Evolutionary conservation across 1,139 yeast genomes (phyloP).

Genomic region (Wickerhamomyces sp.): DNA sequence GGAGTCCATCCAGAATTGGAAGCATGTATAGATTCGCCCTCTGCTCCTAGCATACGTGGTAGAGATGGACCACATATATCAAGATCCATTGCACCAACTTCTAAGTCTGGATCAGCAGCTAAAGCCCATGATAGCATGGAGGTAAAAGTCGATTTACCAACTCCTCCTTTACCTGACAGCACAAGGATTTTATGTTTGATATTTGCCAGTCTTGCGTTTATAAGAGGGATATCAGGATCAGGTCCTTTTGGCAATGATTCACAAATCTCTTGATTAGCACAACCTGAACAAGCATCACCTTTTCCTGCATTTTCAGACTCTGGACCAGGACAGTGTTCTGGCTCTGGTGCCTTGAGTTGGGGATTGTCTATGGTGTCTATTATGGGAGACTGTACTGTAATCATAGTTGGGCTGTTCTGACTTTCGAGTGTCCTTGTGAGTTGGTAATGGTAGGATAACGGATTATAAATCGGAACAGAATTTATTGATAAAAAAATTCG

Average conservation of each 20-base stretch:
- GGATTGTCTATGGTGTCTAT: conserved; percentile 16
- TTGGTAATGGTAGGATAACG: neutral
- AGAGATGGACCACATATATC: conserved; percentile 98
- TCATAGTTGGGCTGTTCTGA: conserved; percentile 8
- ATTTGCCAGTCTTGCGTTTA: conserved; percentile 57
- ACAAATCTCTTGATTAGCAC: conserved; percentile 91
- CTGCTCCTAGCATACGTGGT: conserved; percentile 92
- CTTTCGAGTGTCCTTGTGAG: neutral
- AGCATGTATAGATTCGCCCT: conserved; percentile 80
- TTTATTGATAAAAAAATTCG: no score
- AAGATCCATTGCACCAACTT: conserved; percentile 94
- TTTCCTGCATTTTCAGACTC: conserved; percentile 91
- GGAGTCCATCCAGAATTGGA: conserved; percentile 96
- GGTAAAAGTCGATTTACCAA: conserved; percentile 94
- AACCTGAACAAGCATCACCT: conserved; percentile 90
- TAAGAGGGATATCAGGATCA: conserved; percentile 87
- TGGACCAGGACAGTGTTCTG: conserved; percentile 98
- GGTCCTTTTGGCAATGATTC: conserved; percentile 90
- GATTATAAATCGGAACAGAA: neutral
- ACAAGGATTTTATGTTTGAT: conserved; percentile 84
- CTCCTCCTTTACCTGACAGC: conserved; percentile 96
- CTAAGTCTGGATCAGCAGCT: conserved; percentile 81
- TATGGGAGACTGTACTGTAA: conserved; percentile 17
- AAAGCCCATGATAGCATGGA: conserved; percentile 95
- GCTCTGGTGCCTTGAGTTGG: conserved; percentile 48